phyloP scores from a whole-genome alignment of 441 rosid species.

The Eutrema salsugineum region DNA sequence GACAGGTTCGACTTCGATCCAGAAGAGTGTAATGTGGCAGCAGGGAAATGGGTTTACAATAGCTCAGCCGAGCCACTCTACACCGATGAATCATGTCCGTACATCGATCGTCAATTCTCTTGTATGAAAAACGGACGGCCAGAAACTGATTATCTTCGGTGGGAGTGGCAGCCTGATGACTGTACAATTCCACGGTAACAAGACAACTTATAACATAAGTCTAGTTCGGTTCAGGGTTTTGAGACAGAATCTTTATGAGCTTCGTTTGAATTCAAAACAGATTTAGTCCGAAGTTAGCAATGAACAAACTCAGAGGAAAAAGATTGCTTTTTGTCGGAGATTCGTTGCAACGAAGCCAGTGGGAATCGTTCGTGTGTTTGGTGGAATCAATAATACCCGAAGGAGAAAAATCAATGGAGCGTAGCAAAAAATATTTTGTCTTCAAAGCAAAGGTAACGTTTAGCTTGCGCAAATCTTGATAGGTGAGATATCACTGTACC shows the following conservation, averaged over 20 bases:
- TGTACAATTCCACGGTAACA: constrained; percentile 71
- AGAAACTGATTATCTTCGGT: constrained; percentile 66
- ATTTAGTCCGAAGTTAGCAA: constrained; percentile 63
- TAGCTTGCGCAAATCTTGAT: background rate
- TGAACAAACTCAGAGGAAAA: constrained; percentile 70
- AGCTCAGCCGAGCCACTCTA: constrained; percentile 59
- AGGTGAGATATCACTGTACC: constrained; percentile 10
- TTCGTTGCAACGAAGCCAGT: constrained; percentile 83
- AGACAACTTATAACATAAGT: background rate
- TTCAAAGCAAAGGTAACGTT: constrained; percentile 73
- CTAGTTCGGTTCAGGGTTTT: background rate
- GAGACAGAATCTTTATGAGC: background rate
- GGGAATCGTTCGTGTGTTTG: constrained; percentile 91
- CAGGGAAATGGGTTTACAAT: constrained; percentile 82
- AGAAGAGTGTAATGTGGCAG: constrained; percentile 66
- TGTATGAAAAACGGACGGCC: constrained; percentile 65
- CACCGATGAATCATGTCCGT: constrained; percentile 72
- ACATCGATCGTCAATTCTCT: constrained; percentile 71
- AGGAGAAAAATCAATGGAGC: constrained; percentile 59
- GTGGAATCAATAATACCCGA: constrained; percentile 72
- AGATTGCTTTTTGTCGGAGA: constrained; percentile 80
- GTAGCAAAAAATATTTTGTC: constrained; percentile 43
- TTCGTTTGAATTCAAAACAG: constrained; percentile 25
- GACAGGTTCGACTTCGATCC: constrained; percentile 81
- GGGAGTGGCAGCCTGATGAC: constrained; percentile 97